Evolutionary conservation across 495 filamentous ascomycete genomes (phyloP).

Genomic region (Thozetella sp.): DNA sequence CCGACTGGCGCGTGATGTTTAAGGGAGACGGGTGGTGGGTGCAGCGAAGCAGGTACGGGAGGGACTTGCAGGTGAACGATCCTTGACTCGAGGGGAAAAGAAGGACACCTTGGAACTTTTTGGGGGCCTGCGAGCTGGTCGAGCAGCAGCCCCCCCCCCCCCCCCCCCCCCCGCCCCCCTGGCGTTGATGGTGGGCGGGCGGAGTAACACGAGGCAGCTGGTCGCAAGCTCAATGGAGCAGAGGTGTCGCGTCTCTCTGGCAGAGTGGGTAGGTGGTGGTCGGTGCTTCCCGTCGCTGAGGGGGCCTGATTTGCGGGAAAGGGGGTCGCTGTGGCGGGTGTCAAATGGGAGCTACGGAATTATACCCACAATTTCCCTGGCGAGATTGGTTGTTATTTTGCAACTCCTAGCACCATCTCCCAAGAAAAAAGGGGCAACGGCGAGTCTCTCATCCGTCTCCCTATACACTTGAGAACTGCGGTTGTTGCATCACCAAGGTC

Average conservation of each 20-base stretch:
- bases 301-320: background rate
- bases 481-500: too few relatives aligned
- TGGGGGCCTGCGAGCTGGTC: constrained; percentile 3
- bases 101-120: constrained; percentile 17
- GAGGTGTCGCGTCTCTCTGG: background rate
- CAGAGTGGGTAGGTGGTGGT: constrained; percentile 5
- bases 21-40: background rate
- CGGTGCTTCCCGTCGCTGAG: constrained; percentile 11
- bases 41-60: background rate
- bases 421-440: background rate
- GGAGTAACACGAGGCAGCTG: constrained; percentile 4
- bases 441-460: background rate
- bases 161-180: constrained; percentile 1
- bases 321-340: constrained; percentile 2
- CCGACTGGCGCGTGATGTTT: background rate
- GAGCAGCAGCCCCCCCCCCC: background rate
- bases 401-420: constrained; percentile 3
- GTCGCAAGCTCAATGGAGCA: background rate
- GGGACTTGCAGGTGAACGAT: background rate
- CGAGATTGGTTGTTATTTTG: constrained; percentile 23
- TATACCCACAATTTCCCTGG: constrained; percentile 19
- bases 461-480: background rate
- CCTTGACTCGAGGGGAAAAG: background rate
- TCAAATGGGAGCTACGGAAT: constrained; percentile 1
- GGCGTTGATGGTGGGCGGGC: background rate